These are phyloP conservation scores for Apiospora rasikravindrae DNA, from an alignment of 2,329 filamentous ascomycete genomes.

Conservation along the genomic window DNA sequence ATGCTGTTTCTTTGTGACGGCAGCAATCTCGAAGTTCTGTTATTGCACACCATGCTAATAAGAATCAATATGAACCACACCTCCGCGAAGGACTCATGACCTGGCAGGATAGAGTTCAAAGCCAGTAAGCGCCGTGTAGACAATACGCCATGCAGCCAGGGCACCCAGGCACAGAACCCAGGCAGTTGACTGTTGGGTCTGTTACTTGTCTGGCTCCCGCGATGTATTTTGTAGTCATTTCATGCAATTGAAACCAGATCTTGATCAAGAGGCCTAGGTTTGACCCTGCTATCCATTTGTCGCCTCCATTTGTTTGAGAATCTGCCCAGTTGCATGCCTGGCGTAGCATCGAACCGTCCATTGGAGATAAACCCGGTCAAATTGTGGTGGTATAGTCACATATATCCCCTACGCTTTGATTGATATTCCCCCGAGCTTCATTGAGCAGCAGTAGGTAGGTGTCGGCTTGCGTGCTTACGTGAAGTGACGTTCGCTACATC, in stretches of 20 bases:
- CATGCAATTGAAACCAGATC: slow-evolving; percentile 9
- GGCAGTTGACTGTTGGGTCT: not conserved
- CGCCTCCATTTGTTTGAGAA: slow-evolving; percentile 2
- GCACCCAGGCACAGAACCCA: not conserved
- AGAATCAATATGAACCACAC: too few relatives aligned
- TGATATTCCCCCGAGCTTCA: not conserved
- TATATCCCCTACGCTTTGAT: not conserved
- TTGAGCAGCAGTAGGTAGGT: not conserved
- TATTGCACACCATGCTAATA: not conserved
- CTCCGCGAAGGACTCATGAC: not conserved
- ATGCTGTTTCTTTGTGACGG: not conserved
- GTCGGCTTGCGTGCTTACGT: not conserved
- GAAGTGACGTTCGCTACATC: not conserved
- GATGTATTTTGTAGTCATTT: not conserved
- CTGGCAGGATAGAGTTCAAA: not conserved
- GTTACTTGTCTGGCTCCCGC: not conserved
- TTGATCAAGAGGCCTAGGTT: not conserved
- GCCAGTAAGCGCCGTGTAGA: not conserved
- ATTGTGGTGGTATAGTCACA: not conserved
- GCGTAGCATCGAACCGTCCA: not conserved
- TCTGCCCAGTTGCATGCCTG: not conserved
- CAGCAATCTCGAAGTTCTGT: not conserved
- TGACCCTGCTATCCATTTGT: not conserved
- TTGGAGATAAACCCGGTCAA: not conserved
- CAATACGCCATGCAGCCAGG: not conserved